A percentile compares a stretch with the other conserved stretches of the same genome.
Evolutionary conservation across 2,329 filamentous ascomycete species (phyloP).

Genomic region (Colletotrichum musae): DNA sequence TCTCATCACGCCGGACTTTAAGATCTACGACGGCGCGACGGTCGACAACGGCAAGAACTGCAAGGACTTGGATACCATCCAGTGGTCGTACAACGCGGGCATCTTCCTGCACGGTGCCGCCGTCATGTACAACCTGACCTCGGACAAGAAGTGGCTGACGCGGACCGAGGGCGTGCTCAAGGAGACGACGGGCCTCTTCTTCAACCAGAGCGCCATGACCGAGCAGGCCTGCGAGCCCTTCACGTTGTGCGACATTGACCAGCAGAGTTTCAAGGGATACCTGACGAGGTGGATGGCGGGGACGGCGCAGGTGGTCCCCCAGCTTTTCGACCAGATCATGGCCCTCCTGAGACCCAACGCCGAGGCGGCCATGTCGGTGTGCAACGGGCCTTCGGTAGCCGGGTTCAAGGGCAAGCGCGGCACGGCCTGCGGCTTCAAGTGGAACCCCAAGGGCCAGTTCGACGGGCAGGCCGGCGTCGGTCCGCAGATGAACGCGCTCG

Average conservation of each 20-base stretch:
- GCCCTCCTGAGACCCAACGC: constrained; percentile 67
- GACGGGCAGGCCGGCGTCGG: constrained; percentile 76
- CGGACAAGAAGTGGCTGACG: constrained; percentile 66
- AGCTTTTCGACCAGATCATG: constrained; percentile 64
- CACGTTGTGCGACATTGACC: constrained; percentile 77
- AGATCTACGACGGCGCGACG: constrained; percentile 66
- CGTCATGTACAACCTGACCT: constrained; percentile 75
- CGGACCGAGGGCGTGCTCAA: constrained; percentile 72
- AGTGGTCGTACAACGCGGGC: constrained; percentile 81
- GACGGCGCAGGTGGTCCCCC: constrained; percentile 68
- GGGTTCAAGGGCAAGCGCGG: constrained; percentile 67
- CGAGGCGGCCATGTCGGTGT: constrained; percentile 65
- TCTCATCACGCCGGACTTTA: constrained; percentile 69
- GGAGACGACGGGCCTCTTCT: constrained; percentile 67
- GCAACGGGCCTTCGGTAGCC: constrained; percentile 60
- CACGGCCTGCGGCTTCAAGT: constrained; percentile 78
- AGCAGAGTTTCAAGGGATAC: constrained; percentile 84
- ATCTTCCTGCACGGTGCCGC: constrained; percentile 74
- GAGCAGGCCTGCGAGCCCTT: constrained; percentile 77
- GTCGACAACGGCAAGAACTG: constrained; percentile 60
- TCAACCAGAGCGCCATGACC: constrained; percentile 69
- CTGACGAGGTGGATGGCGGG: constrained; percentile 76
- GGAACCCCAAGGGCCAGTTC: constrained; percentile 67
- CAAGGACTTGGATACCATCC: constrained; percentile 66
- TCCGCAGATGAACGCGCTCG: constrained; percentile 78